Percentiles rank a stretch among this genome's conserved stretches.
Evolutionary conservation across 345 rosid species (phyloP).

Genomic region (Viola odorata): DNA sequence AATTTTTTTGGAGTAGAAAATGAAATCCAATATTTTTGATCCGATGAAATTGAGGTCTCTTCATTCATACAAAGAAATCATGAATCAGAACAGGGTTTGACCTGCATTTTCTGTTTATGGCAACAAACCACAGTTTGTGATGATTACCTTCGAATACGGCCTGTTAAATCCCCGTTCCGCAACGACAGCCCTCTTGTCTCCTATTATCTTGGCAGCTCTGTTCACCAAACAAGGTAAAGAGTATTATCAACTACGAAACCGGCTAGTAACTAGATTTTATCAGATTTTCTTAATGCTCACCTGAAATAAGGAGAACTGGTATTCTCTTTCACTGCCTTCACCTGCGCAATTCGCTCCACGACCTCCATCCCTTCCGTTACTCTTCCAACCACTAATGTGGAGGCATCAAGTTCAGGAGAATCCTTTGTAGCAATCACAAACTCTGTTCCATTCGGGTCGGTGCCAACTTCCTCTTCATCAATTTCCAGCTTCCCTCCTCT

Average conservation of each 20-base stretch:
- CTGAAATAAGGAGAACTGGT: conserved; percentile 83
- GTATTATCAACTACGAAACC: background rate
- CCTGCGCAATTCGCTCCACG: conserved; percentile 54
- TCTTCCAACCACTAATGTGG: conserved; percentile 66
- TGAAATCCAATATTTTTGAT: background rate
- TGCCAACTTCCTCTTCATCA: conserved; percentile 55
- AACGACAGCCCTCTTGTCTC: conserved; percentile 86
- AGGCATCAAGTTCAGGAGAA: conserved; percentile 73
- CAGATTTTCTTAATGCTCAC: conserved; percentile 22
- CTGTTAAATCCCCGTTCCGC: conserved; percentile 91
- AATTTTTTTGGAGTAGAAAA: conserved; percentile 16
- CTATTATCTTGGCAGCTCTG: conserved; percentile 82
- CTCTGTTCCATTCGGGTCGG: conserved; percentile 74
- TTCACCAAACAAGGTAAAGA: conserved; percentile 8
- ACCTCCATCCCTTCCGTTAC: conserved; percentile 76
- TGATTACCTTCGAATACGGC: conserved; percentile 69
- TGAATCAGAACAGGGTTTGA: conserved; percentile 1
- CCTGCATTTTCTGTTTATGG: conserved; percentile 20
- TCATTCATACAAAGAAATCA: conserved; percentile 2
- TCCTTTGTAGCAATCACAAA: conserved; percentile 63
- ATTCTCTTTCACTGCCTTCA: conserved; percentile 77
- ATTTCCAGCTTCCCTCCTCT: conserved; percentile 63
- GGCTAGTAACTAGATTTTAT: too few relatives aligned
- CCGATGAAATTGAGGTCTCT: conserved; percentile 9
- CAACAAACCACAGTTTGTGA: conserved; percentile 70